Evolutionary conservation across 768 basidiomycete species (phyloP).

Genomic region (Leccinum aurantiacum): DNA sequence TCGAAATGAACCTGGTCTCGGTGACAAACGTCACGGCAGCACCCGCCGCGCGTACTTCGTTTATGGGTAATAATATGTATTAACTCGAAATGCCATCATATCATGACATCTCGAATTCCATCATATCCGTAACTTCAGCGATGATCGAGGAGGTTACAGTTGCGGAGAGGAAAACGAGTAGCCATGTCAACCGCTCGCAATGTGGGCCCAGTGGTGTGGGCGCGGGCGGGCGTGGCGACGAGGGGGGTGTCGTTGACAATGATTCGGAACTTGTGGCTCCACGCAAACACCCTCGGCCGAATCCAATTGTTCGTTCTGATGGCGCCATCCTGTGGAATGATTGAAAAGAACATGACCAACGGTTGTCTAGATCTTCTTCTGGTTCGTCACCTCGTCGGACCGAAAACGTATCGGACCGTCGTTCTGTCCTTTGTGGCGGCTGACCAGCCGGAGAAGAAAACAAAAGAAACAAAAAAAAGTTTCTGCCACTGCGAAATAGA

Average conservation of each 20-base stretch:
- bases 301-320: background rate
- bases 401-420: background rate
- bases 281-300: background rate
- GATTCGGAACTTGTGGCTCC: background rate
- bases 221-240: background rate
- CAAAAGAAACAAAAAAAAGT: background rate
- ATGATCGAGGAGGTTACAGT: background rate
- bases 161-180: background rate
- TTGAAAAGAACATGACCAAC: conserved; percentile 1
- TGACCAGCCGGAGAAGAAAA: background rate
- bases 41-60: background rate
- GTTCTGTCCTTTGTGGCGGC: background rate
- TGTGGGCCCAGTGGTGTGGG: background rate
- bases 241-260: background rate
- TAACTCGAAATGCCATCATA: background rate
- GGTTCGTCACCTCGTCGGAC: background rate
- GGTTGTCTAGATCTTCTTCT: conserved; percentile 1
- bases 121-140: background rate
- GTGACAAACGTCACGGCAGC: background rate
- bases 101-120: background rate
- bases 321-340: background rate
- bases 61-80: background rate
- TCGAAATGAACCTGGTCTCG: conserved; percentile 4
- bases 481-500: background rate
- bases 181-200: background rate